These are phyloP conservation scores for Aspergillus wentii DNA, from an alignment of 495 filamentous ascomycete species.

Conservation along the genomic window DNA sequence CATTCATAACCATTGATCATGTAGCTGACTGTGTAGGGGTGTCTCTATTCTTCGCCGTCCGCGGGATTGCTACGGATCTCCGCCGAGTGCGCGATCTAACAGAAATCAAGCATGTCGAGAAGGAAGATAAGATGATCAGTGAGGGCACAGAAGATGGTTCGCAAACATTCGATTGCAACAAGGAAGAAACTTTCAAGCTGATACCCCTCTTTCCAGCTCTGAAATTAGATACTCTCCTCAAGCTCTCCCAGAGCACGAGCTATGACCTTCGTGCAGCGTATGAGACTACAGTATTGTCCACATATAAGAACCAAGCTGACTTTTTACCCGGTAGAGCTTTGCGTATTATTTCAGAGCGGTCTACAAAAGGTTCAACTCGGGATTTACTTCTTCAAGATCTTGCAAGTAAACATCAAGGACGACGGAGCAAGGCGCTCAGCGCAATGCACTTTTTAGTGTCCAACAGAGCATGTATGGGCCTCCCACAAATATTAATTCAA, in stretches of 20 bases:
- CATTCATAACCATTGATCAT: background rate
- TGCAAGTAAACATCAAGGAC: slow-evolving; percentile 26
- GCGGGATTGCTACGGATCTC: slow-evolving; percentile 41
- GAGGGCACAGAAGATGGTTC: slow-evolving; percentile 48
- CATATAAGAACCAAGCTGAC: slow-evolving; percentile 7
- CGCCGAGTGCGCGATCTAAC: slow-evolving; percentile 42
- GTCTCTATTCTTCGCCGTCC: slow-evolving; percentile 41
- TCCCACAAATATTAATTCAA: slow-evolving; percentile 1
- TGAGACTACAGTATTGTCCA: slow-evolving; percentile 5
- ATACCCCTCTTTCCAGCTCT: slow-evolving; percentile 26
- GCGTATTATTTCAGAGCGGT: slow-evolving; percentile 46
- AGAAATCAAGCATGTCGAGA: slow-evolving; percentile 43
- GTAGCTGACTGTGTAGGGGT: slow-evolving; percentile 26
- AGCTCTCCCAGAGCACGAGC: slow-evolving; percentile 45
- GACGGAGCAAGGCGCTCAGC: slow-evolving; percentile 34
- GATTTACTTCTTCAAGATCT: slow-evolving; percentile 39
- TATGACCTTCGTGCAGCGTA: slow-evolving; percentile 50
- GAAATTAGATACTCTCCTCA: slow-evolving; percentile 45
- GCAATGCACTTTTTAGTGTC: slow-evolving; percentile 41
- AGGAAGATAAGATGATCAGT: slow-evolving; percentile 40
- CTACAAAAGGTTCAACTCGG: slow-evolving; percentile 36
- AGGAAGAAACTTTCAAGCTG: slow-evolving; percentile 3
- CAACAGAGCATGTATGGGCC: slow-evolving; percentile 36
- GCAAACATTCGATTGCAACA: too few species aligned
- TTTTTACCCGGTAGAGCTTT: slow-evolving; percentile 32